Base-by-base conservation (phyloP, 805 yeast species). In the Ogataea ganodermae region DNA sequence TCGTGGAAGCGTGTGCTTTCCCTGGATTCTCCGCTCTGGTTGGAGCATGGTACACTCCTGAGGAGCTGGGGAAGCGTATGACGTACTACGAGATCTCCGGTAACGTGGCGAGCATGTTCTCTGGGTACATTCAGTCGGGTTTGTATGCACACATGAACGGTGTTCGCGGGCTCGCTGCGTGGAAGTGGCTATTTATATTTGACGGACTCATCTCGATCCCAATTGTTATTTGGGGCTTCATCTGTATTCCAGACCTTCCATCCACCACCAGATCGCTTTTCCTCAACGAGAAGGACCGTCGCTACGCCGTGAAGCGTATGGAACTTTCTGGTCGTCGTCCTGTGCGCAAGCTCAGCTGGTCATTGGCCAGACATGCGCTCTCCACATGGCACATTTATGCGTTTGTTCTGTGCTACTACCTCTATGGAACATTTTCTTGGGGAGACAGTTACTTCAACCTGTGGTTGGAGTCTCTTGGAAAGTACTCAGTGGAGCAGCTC, bases 181-280 rank as follows among this genome's bases (percentile, higher is more conserved):
- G 89, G 89, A 72, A 82, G 68, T 84, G 89, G 89, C 78, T 81
- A 58, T 84, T 81, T 57, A 78, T 84, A 38, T 72, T 84, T 51
- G 87, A 83, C 61, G 83, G 83, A 9, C 59, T 79, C 43, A 73
- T 84, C 41, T 78, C 85, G 5, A 57, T 83, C 22, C 79, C 72
- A 2, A 75, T 84, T 35, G 86, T 84, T 2, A 7, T 83, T 3
- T 80, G 75, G 54, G 86, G 87, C 0, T 70, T 78, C 30, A 42
- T 83, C 3, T 74, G 74, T 45, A 81, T 82, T 61, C 87, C 87
- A 10, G 86, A 81, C 74, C 67, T 73, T 18, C 64, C 66, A 28
- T 20, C 46, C 6, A 28, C 57, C 8, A 50, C 53, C 26, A 54
- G 58, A 28, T 49, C 51, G 17, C 37, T 48, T n/a, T 56, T 48